Conservation (phyloP, 1,284 basidiomycete species). For the Papiliotrema flavescens region DNA sequence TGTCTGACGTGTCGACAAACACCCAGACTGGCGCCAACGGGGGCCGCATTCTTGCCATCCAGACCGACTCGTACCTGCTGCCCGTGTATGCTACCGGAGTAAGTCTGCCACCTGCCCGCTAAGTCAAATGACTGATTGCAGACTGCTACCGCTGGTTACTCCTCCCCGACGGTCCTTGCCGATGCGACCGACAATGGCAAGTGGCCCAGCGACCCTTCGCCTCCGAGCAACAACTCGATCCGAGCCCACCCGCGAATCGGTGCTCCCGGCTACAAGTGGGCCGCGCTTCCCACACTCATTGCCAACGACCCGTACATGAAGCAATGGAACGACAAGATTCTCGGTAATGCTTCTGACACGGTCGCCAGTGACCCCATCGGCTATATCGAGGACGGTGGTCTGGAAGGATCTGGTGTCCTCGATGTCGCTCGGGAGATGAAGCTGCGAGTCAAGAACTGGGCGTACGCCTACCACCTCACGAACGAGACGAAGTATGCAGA, state of each 20-base stretch:
- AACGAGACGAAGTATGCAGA: constrained; percentile 82
- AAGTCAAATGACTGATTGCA: constrained; percentile 38
- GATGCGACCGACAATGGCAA: constrained; percentile 54
- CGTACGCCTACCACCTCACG: constrained; percentile 85
- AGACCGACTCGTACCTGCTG: constrained; percentile 70
- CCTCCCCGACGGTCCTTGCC: constrained; percentile 65
- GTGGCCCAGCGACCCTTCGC: constrained; percentile 74
- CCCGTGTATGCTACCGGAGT: constrained; percentile 86
- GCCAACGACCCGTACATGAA: constrained; percentile 78
- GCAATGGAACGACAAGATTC: constrained; percentile 87
- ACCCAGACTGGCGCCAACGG: constrained; percentile 43
- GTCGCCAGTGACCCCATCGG: constrained; percentile 59
- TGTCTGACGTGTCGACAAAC: constrained; percentile 26
- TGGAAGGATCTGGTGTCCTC: constrained; percentile 74
- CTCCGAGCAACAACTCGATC: constrained; percentile 59
- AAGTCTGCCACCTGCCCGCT: constrained; percentile 44
- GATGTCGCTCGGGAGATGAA: constrained; percentile 90
- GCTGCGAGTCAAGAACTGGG: constrained; percentile 84
- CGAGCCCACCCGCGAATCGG: constrained; percentile 84
- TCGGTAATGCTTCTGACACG: constrained; percentile 79
- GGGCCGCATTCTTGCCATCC: constrained; percentile 45
- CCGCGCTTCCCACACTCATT: constrained; percentile 75
- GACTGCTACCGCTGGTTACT: constrained; percentile 76
- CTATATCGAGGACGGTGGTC: constrained; percentile 72
- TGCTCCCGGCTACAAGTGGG: constrained; percentile 89